phyloP scores from a whole-genome alignment of 495 filamentous ascomycete species.

The Physcia stellaris region DNA sequence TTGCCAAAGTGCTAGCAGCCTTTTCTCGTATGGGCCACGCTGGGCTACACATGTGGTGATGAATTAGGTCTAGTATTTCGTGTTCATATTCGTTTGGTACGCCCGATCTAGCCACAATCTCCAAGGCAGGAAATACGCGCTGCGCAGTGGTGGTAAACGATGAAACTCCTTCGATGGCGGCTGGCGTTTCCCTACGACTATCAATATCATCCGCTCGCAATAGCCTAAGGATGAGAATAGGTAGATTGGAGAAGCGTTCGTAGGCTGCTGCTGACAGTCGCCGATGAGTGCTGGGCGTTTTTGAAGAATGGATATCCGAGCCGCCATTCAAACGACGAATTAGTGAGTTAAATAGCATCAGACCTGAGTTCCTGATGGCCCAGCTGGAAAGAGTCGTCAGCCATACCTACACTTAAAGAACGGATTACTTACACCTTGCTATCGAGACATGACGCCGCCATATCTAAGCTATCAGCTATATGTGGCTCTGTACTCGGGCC shows the following conservation, averaged over 20 bases:
- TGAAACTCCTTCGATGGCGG: no score
- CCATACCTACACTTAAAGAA: neutral
- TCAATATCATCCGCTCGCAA: slow-evolving; percentile 35
- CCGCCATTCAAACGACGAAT: slow-evolving; percentile 40
- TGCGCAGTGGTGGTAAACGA: no score
- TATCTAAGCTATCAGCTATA: slow-evolving; percentile 54
- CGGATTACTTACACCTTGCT: slow-evolving; percentile 38
- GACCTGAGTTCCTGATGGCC: slow-evolving; percentile 84
- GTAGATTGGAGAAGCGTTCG: slow-evolving; percentile 57
- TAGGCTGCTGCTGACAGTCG: slow-evolving; percentile 22
- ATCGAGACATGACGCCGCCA: slow-evolving; percentile 60
- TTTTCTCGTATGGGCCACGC: slow-evolving; percentile 88
- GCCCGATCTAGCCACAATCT: slow-evolving; percentile 49
- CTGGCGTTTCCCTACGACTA: no score
- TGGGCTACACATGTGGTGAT: slow-evolving; percentile 48
- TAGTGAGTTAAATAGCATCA: slow-evolving; percentile 76
- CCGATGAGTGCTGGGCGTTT: slow-evolving; percentile 9
- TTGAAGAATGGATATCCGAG: slow-evolving; percentile 10
- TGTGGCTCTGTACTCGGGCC: slow-evolving; percentile 48
- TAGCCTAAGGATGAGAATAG: slow-evolving; percentile 52
- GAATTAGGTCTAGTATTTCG: slow-evolving; percentile 34
- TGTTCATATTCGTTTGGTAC: slow-evolving; percentile 22
- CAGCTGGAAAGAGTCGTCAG: slow-evolving; percentile 39
- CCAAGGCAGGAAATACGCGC: slow-evolving; percentile 60
- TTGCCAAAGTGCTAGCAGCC: slow-evolving; percentile 64